Percentiles rank a stretch among this genome's conserved stretches.
phyloP scores from a whole-genome alignment of 768 basidiomycete genomes.

The Lactifluus piperatus region DNA sequence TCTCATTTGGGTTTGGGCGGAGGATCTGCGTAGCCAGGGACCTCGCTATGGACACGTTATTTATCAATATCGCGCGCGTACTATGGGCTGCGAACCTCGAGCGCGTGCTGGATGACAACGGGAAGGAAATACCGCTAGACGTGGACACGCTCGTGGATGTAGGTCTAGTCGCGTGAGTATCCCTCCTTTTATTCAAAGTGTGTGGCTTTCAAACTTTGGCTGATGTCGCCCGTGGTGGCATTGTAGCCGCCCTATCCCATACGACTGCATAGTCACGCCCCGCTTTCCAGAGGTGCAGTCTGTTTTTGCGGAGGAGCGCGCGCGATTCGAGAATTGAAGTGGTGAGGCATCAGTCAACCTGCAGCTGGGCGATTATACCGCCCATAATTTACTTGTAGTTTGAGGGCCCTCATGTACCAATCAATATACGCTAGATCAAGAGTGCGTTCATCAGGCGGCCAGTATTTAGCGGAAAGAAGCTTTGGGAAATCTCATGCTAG shows the following conservation, averaged over 20 bases:
- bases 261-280: conserved; percentile 16
- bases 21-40: conserved; percentile 21
- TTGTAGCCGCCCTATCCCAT: conserved; percentile 13
- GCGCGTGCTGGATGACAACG: background rate
- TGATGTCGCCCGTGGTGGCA: background rate
- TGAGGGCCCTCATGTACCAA: too few relatives aligned
- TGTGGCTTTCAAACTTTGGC: background rate
- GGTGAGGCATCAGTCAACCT: too few relatives aligned
- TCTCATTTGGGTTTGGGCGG: conserved; percentile 15
- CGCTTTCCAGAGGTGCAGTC: conserved; percentile 3
- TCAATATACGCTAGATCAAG: too few relatives aligned
- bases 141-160: background rate
- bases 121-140: background rate
- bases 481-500: too few relatives aligned
- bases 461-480: too few relatives aligned
- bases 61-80: conserved; percentile 14
- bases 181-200: background rate
- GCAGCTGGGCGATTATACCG: too few relatives aligned
- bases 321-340: background rate
- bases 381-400: too few relatives aligned
- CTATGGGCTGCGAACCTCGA: too few relatives aligned
- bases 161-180: background rate
- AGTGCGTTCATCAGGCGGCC: too few relatives aligned
- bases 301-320: background rate
- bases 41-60: conserved; percentile 19